Conservation (phyloP, 75 land plant genomes). For the Azolla pinnata region DNA sequence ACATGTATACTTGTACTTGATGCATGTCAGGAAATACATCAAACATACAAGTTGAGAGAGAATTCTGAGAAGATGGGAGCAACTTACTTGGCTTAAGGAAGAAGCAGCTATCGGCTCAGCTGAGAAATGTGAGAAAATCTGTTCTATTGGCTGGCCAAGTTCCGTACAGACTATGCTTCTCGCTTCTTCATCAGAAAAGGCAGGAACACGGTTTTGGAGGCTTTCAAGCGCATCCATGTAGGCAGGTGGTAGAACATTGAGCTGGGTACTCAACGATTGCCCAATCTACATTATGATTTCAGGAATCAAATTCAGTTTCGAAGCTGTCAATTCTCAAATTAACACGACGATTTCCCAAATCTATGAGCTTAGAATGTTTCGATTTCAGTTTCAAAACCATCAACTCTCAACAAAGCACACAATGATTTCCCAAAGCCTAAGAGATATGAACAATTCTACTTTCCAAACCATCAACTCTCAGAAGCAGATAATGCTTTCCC, state of each 20-base stretch:
- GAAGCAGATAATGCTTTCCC: no score
- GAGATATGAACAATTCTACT: no score
- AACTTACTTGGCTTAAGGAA: slow-evolving; percentile 28
- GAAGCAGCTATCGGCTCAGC: slow-evolving; percentile 29
- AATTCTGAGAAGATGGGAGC: no score
- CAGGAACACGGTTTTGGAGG: slow-evolving; percentile 32
- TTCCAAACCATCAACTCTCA: no score
- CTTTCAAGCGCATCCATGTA: slow-evolving; percentile 28
- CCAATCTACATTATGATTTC: slow-evolving; percentile 32
- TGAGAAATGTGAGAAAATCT: slow-evolving; percentile 23
- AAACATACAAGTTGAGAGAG: no score
- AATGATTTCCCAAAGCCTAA: no score
- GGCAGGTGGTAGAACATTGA: slow-evolving; percentile 20
- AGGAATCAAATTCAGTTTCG: background rate
- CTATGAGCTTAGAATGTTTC: no score
- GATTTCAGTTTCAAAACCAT: no score
- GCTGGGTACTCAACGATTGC: slow-evolving; percentile 30
- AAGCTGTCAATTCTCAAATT: background rate
- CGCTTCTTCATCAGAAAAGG: slow-evolving; percentile 27
- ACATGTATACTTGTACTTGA: no score
- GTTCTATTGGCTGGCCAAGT: slow-evolving; percentile 18
- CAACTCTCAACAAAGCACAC: no score
- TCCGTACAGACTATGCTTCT: slow-evolving; percentile 11
- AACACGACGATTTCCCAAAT: background rate
- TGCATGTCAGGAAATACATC: no score